A percentile compares a stretch with the other conserved stretches of the same genome.
phyloP scores from a whole-genome alignment of 129 eudicot species.

The Cynara cardunculus region DNA sequence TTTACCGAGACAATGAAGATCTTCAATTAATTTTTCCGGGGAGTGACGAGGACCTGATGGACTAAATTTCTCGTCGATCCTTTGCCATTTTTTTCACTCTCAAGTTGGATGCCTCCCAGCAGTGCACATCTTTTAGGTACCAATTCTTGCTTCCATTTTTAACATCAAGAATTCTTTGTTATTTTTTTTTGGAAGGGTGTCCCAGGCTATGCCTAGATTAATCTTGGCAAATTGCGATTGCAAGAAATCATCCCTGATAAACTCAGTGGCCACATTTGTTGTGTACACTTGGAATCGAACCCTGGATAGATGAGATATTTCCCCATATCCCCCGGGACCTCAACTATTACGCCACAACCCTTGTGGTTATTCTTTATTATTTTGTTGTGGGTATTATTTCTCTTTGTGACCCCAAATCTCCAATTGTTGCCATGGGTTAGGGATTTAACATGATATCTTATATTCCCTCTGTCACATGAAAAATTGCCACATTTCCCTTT shows the following conservation, averaged over 20 bases:
- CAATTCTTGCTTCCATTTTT: neutral
- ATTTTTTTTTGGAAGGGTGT: no score
- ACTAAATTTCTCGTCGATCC: neutral
- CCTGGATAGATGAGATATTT: no score
- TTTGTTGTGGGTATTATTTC: no score
- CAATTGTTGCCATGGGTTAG: neutral
- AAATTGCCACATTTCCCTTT: no score
- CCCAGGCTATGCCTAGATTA: no score
- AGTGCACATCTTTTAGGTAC: conserved; percentile 9
- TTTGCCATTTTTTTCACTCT: neutral
- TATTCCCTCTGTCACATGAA: neutral
- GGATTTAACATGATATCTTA: neutral
- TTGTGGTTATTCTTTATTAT: no score
- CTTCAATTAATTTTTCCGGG: conserved; percentile 73
- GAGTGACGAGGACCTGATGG: conserved; percentile 19
- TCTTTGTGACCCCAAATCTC: neutral
- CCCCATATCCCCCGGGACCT: no score
- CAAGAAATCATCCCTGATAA: no score
- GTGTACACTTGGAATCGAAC: no score
- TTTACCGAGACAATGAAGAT: conserved; percentile 91
- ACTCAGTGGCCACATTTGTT: no score
- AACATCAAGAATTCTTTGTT: neutral
- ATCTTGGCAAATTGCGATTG: no score
- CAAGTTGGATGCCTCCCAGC: neutral
- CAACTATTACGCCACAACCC: no score